Evolutionary conservation across 768 basidiomycete species (phyloP), one percentile per base, ranked within the genome.

Genomic region (Mycena leptocephala): DNA sequence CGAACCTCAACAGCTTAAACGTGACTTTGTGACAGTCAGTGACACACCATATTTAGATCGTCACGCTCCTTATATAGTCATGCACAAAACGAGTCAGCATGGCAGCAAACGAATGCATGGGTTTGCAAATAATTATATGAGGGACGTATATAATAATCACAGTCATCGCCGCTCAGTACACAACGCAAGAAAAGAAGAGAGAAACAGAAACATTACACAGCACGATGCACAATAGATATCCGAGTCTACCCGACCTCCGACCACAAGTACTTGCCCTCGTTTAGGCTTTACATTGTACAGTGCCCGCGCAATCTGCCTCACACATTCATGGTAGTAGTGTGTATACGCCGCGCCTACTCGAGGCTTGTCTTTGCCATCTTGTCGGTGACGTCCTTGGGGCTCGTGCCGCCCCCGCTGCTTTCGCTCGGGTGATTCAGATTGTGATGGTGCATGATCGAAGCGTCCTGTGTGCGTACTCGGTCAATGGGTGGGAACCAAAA

Each of bases 401-500:
- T 35, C 41, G 22, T 33, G 11, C n/a, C 64, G 26, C 58, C n/a
- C n/a, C 26, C 35, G 64, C 30, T 55, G 64, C 55, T 28, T 26
- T 46, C 69, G 64, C 56, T 58, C 35, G 69, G 69, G 64, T 71
- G 75, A 20, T 78, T 41, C 46, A 75, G 61, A 33, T 70, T 75
- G 81, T 89, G 89, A 70, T 91, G 89, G 64, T 92, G 90, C 59
- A 89, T 87, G 74, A 92, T 87, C 24, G 87, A 82, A 10, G 80
- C 88, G 63, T 88, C 80, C 80, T 88, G 85, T n/a, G n/a, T 4
- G 33, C 2, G 22, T 16, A 13, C 18, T 3, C 3, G 4, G 46
- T 46, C 53, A 51, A 28, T 28, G 28, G 13, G 43, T 20, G 22
- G 18, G 16, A 26, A 58, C 26, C 22, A 13, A 84, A 78, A 16